Conservation (phyloP, 78 protist species). For the Cyanophora paradoxa region DNA sequence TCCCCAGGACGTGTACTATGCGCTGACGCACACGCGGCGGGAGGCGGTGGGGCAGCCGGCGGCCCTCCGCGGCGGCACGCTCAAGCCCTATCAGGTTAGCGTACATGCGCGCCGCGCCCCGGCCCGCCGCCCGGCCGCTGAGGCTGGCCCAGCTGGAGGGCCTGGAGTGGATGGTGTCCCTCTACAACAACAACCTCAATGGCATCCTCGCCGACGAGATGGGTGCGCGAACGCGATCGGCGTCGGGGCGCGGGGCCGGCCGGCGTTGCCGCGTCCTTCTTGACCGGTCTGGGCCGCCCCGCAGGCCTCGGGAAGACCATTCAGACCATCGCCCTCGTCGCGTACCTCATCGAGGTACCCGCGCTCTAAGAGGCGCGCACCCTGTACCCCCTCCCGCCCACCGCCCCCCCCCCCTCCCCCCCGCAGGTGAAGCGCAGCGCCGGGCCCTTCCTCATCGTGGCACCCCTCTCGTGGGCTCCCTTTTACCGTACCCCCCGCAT, state of each 20-base stretch:
- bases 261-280: too few species aligned
- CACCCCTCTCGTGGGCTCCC: conserved; percentile 26
- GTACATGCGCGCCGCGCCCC: too few species aligned
- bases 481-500: too few species aligned
- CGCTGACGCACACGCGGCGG: too few species aligned
- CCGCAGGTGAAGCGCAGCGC: neutral
- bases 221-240: too few species aligned
- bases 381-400: too few species aligned
- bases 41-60: conserved; percentile 44
- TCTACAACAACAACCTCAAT: neutral
- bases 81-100: conserved; percentile 20
- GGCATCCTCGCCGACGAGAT: conserved; percentile 52
- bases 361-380: too few species aligned
- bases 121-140: neutral
- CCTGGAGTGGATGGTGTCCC: conserved; percentile 24
- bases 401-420: too few species aligned
- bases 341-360: conserved; percentile 44
- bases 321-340: conserved; percentile 22
- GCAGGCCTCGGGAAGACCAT: conserved; percentile 55
- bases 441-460: conserved; percentile 34
- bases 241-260: too few species aligned
- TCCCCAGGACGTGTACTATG: too few species aligned
- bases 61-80: conserved; percentile 6
- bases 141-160: conserved; percentile 10
- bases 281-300: too few species aligned